Conservation (phyloP, 306 rosid species). For the Cicer yamashitae region DNA sequence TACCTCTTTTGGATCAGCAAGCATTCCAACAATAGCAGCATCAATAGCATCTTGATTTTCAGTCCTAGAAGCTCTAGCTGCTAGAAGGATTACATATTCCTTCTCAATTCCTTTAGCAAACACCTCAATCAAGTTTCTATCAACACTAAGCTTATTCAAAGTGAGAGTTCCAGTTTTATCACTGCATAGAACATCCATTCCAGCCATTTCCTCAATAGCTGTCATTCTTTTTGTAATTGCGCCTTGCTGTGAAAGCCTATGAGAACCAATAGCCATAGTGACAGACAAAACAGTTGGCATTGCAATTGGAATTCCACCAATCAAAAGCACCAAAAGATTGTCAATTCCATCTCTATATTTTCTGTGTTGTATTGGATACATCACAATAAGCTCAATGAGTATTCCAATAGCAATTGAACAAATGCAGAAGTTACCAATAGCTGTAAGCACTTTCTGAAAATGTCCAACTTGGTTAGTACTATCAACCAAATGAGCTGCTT, state of each 20-base stretch:
- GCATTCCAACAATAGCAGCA: slow-evolving; percentile 94
- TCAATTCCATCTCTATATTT: slow-evolving; percentile 89
- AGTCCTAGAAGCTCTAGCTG: slow-evolving; percentile 94
- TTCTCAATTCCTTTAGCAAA: slow-evolving; percentile 85
- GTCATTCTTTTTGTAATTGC: slow-evolving; percentile 98
- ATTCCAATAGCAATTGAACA: slow-evolving; percentile 89
- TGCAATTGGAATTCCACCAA: slow-evolving; percentile 96
- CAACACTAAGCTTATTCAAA: slow-evolving; percentile 84
- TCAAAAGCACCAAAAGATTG: slow-evolving; percentile 87
- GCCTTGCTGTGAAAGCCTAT: slow-evolving; percentile 95
- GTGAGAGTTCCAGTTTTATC: slow-evolving; percentile 97
- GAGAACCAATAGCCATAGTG: slow-evolving; percentile 99
- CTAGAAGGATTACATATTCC: slow-evolving; percentile 78
- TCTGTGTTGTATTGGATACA: slow-evolving; percentile 91
- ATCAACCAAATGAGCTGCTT: slow-evolving; percentile 97
- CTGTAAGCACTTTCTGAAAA: slow-evolving; percentile 95
- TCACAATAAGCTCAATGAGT: slow-evolving; percentile 71
- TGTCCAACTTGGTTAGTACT: slow-evolving; percentile 98
- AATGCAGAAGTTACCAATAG: slow-evolving; percentile 94
- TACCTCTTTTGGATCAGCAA: slow-evolving; percentile 97
- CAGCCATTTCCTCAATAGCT: slow-evolving; percentile 99
- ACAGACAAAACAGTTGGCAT: slow-evolving; percentile 99
- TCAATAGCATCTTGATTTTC: slow-evolving; percentile 99
- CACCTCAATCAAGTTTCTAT: slow-evolving; percentile 81
- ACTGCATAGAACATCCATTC: slow-evolving; percentile 98